Percentiles rank a stretch among this genome's conserved stretches.
These are phyloP conservation scores for Entomortierella beljakovae DNA, from an alignment of 192 early-diverging fungal species.

Conservation along the genomic window DNA sequence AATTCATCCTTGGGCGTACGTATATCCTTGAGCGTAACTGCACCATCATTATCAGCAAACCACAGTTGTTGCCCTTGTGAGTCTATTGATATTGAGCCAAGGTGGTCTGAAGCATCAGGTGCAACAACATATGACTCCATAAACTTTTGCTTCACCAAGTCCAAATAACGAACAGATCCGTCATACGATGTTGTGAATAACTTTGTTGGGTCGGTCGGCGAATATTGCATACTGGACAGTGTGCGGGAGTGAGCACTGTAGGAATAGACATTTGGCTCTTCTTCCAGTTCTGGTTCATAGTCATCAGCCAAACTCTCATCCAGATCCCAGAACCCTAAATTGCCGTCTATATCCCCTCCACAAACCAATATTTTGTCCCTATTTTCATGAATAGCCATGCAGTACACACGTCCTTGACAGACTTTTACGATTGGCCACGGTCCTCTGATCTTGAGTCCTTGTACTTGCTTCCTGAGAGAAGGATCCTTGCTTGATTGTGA, in stretches of 20 bases:
- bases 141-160: constrained; percentile 64
- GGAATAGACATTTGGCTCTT: constrained; percentile 60
- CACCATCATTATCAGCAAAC: constrained; percentile 67
- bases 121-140: constrained; percentile 63
- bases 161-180: constrained; percentile 68
- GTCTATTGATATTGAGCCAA: constrained; percentile 60
- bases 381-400: constrained; percentile 67
- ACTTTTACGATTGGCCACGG: constrained; percentile 65
- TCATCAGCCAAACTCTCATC: constrained; percentile 53
- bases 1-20: constrained; percentile 55
- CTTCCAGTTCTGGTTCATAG: constrained; percentile 52
- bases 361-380: constrained; percentile 62
- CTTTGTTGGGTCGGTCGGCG: constrained; percentile 57
- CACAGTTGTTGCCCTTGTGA: constrained; percentile 57
- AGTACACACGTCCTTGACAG: constrained; percentile 58
- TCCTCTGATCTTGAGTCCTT: constrained; percentile 48
- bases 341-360: constrained; percentile 62
- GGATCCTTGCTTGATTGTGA: constrained; percentile 13
- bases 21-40: constrained; percentile 60
- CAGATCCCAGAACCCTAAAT: constrained; percentile 71
- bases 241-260: constrained; percentile 66
- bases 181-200: constrained; percentile 70
- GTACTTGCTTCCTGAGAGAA: constrained; percentile 34
- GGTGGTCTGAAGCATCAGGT: constrained; percentile 24
- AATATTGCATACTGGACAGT: constrained; percentile 63